phyloP scores from a whole-genome alignment of 2,329 filamentous ascomycete species.

The Zymoseptoria passerinii region DNA sequence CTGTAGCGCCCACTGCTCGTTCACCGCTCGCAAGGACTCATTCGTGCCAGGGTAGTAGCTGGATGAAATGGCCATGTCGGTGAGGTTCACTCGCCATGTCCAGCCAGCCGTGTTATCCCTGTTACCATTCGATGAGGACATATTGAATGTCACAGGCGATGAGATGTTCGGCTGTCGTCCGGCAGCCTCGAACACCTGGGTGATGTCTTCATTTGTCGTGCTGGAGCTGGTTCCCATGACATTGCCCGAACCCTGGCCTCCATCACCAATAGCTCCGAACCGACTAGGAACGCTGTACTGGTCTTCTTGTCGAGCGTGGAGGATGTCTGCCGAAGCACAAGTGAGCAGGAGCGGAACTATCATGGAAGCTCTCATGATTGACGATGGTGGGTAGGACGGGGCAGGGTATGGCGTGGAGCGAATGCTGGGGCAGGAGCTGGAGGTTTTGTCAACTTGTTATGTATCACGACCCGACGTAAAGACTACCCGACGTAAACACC shows the following conservation, averaged over 20 bases:
- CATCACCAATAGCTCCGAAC: background rate
- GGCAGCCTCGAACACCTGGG: background rate
- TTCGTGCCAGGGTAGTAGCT: background rate
- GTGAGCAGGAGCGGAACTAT: too few relatives aligned
- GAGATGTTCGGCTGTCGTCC: background rate
- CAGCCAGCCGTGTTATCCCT: background rate
- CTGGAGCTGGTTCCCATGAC: background rate
- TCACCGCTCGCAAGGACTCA: background rate
- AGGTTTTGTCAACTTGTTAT: too few relatives aligned
- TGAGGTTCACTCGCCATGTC: background rate
- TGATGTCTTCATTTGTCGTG: background rate
- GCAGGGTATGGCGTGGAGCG: too few relatives aligned
- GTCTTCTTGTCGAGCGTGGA: too few relatives aligned
- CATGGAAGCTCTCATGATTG: too few relatives aligned
- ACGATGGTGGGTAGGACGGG: too few relatives aligned
- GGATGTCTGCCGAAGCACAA: too few relatives aligned
- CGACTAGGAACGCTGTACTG: background rate
- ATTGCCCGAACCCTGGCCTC: too few relatives aligned
- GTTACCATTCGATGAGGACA: background rate
- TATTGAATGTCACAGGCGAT: background rate
- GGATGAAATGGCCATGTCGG: background rate
- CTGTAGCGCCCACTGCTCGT: background rate
- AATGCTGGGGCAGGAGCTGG: too few relatives aligned
- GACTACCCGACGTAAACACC: too few relatives aligned
- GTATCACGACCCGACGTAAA: too few relatives aligned